phyloP scores from a whole-genome alignment of 371 early-diverging fungal species.

The Coemansia sp. region DNA sequence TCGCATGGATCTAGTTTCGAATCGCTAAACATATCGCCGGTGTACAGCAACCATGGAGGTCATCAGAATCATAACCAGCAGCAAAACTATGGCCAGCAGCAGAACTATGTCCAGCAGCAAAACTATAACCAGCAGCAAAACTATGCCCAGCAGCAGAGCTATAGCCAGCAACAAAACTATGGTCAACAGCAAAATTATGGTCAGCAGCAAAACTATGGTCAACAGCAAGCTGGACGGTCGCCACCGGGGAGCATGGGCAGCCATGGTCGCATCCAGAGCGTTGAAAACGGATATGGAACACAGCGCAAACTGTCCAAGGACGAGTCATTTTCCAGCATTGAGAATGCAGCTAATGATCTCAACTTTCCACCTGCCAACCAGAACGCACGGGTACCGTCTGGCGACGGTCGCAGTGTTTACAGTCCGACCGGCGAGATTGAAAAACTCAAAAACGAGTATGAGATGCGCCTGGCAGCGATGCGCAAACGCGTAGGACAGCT shows the following conservation, averaged over 20 bases:
- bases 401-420: conserved; percentile 34
- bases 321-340: conserved; percentile 20
- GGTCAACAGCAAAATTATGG: conserved; percentile 5
- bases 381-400: conserved; percentile 21
- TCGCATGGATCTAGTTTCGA: conserved; percentile 31
- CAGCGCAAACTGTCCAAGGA: conserved; percentile 9
- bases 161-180: conserved; percentile 1
- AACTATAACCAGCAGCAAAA: neutral
- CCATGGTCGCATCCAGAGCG: neutral
- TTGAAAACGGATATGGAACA: neutral
- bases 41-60: conserved; percentile 16
- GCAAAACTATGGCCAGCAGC: neutral
- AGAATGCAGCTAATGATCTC: conserved; percentile 25
- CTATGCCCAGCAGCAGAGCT: conserved; percentile 10
- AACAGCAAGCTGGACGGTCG: conserved; percentile 25
- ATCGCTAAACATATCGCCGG: conserved; percentile 24
- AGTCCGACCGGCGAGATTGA: conserved; percentile 37
- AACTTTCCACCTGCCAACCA: conserved; percentile 5
- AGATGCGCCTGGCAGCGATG: conserved; percentile 57
- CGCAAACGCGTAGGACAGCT: conserved; percentile 56
- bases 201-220: conserved; percentile 6
- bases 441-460: conserved; percentile 59
- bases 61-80: conserved; percentile 17
- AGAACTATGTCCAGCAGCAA: conserved; percentile 16
- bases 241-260: conserved; percentile 32